phyloP scores from a whole-genome alignment of 306 rosid genomes.

The Malus fusca region DNA sequence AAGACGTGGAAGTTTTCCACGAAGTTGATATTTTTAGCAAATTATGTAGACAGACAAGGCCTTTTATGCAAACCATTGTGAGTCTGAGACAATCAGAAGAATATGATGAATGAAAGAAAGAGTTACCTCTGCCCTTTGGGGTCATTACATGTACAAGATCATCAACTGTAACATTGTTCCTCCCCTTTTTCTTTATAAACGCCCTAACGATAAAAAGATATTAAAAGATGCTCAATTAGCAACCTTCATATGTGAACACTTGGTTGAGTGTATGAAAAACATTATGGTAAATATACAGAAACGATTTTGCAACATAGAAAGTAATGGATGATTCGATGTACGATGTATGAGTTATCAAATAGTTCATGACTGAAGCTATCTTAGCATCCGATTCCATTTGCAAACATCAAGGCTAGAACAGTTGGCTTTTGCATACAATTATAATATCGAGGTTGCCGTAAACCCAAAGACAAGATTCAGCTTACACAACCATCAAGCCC shows the following conservation, averaged over 20 bases:
- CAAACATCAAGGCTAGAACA: not conserved
- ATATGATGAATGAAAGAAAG: not conserved
- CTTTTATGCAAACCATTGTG: not conserved
- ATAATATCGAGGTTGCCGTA: not conserved
- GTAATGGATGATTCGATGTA: not conserved
- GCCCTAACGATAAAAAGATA: conserved; percentile 30
- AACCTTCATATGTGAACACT: not conserved
- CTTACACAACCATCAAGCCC: not conserved
- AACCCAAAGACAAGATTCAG: not conserved
- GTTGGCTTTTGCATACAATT: not conserved
- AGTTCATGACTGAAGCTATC: not conserved
- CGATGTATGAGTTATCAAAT: not conserved
- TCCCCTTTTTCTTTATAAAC: conserved; percentile 76
- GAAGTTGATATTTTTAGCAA: not conserved
- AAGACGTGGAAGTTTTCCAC: not conserved
- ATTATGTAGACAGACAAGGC: not conserved
- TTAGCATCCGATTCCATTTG: not conserved
- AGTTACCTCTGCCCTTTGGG: conserved; percentile 82
- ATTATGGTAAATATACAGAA: not conserved
- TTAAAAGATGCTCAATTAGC: not conserved
- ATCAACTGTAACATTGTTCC: conserved; percentile 73
- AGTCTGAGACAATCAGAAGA: not conserved
- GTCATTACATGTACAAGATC: conserved; percentile 80
- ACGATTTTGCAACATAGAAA: not conserved
- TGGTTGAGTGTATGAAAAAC: not conserved